Conservation (phyloP, 805 yeast genomes). For the Metschnikowia noctiluminum region DNA sequence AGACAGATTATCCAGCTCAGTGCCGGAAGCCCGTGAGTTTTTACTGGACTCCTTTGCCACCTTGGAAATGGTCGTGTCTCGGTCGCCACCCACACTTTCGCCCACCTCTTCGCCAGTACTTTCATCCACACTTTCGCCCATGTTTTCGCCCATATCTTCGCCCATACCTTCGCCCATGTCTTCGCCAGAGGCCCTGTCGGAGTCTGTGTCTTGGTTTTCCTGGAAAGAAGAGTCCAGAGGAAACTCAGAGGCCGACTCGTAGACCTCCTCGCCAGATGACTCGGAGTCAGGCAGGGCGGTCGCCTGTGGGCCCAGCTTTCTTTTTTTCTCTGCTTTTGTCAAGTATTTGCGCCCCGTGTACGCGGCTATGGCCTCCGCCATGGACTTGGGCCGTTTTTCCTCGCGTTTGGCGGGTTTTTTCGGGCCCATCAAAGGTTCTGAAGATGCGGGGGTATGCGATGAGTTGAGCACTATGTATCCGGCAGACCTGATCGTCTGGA, state of each 20-base stretch:
- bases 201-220: slow-evolving; percentile 6
- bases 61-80: no score
- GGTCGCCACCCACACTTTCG: slow-evolving; percentile 17
- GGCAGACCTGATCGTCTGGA: slow-evolving; percentile 13
- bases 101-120: slow-evolving; percentile 31
- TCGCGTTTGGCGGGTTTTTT: slow-evolving; percentile 5
- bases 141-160: background rate
- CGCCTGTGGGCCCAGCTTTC: slow-evolving; percentile 4
- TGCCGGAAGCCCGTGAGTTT: background rate
- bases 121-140: slow-evolving; percentile 7
- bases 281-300: slow-evolving; percentile 12
- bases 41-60: background rate
- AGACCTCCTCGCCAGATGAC: slow-evolving; percentile 21
- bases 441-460: slow-evolving; percentile 4
- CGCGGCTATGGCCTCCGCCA: slow-evolving; percentile 59
- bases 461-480: slow-evolving; percentile 18
- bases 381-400: slow-evolving; percentile 30
- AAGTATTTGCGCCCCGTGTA: slow-evolving; percentile 54
- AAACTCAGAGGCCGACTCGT: slow-evolving; percentile 34
- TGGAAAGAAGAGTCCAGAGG: slow-evolving; percentile 19
- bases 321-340: slow-evolving; percentile 37
- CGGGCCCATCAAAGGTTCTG: background rate
- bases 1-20: background rate
- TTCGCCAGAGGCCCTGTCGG: slow-evolving; percentile 7
- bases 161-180: background rate